Evolutionary conservation across 2,329 filamentous ascomycete genomes (phyloP).

Genomic region (Fusarium sp.): DNA sequence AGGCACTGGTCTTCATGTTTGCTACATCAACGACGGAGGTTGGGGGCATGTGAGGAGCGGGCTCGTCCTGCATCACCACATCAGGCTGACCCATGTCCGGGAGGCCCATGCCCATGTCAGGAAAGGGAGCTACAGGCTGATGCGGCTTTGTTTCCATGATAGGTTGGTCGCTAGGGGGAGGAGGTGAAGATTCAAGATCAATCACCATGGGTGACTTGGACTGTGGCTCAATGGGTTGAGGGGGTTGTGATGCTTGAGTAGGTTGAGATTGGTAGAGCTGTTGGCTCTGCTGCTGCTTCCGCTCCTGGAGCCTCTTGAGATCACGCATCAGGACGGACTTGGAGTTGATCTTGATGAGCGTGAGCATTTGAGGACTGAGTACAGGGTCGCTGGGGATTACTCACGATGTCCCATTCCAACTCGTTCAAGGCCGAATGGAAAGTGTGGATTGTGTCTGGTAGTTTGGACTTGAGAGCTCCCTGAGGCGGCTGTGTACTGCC

Average conservation of each 20-base stretch:
- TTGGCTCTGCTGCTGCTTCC: slow-evolving; percentile 42
- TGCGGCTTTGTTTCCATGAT: slow-evolving; percentile 53
- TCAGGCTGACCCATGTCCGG: slow-evolving; percentile 47
- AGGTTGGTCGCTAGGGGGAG: slow-evolving; percentile 50
- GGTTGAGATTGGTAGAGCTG: slow-evolving; percentile 30
- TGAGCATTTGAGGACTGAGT: slow-evolving; percentile 12
- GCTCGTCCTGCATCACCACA: slow-evolving; percentile 44
- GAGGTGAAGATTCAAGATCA: slow-evolving; percentile 56
- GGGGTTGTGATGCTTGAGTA: slow-evolving; percentile 35
- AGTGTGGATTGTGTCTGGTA: slow-evolving; percentile 62
- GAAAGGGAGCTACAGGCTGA: slow-evolving; percentile 68
- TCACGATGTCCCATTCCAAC: slow-evolving; percentile 71
- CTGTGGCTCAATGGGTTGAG: slow-evolving; percentile 54
- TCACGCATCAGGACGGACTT: slow-evolving; percentile 72
- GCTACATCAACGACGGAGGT: slow-evolving; percentile 23
- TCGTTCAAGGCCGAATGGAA: slow-evolving; percentile 71
- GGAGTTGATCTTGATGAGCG: slow-evolving; percentile 57
- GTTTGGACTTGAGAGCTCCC: slow-evolving; percentile 57
- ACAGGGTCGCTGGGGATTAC: slow-evolving; percentile 29
- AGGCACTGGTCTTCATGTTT: slow-evolving; percentile 49
- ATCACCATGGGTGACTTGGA: slow-evolving; percentile 56
- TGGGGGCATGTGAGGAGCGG: slow-evolving; percentile 24
- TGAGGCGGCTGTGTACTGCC: slow-evolving; percentile 55
- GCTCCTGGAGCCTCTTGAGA: slow-evolving; percentile 59
- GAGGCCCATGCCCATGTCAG: slow-evolving; percentile 70